phyloP scores from a whole-genome alignment of 225 moss, liverwort and hornwort genomes.

The Anthoceros angustus region DNA sequence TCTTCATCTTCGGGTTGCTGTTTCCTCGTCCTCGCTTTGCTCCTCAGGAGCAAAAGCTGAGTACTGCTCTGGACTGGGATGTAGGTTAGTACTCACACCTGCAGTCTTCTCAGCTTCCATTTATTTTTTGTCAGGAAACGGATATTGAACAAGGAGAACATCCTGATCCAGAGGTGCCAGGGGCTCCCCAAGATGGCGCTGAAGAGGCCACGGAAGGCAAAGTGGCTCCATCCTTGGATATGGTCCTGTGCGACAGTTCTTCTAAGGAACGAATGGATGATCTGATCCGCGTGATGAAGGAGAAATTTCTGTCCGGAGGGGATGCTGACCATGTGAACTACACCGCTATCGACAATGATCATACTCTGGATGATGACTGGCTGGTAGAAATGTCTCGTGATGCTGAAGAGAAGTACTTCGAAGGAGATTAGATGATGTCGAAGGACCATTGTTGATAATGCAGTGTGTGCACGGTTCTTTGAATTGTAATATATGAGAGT shows the following conservation, averaged over 20 bases:
- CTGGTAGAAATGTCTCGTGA: slow-evolving; percentile 51
- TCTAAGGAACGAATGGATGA: slow-evolving; percentile 42
- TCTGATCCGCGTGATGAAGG: slow-evolving; percentile 45
- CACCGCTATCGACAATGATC: slow-evolving; percentile 31
- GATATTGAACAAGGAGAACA: background rate
- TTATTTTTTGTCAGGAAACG: background rate
- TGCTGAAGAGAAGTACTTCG: slow-evolving; percentile 55
- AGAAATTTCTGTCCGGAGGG: slow-evolving; percentile 46
- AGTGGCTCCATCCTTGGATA: background rate
- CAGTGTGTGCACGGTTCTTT: no score
- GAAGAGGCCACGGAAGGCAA: slow-evolving; percentile 10
- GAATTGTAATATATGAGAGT: no score
- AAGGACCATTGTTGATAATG: no score
- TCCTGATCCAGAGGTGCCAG: background rate
- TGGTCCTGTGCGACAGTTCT: slow-evolving; percentile 22
- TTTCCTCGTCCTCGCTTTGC: background rate
- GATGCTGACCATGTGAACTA: slow-evolving; percentile 51
- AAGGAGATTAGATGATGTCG: slow-evolving; percentile 22
- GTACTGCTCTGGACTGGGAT: no score
- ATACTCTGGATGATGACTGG: slow-evolving; percentile 48
- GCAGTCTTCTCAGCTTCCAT: background rate
- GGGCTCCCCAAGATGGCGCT: background rate
- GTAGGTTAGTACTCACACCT: no score
- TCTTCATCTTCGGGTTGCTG: background rate
- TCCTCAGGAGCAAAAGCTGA: no score